Percentiles rank a stretch among this genome's conserved stretches.
These are phyloP conservation scores for Batkoa obscura DNA, from an alignment of 371 early-diverging fungal species.

Conservation along the genomic window DNA sequence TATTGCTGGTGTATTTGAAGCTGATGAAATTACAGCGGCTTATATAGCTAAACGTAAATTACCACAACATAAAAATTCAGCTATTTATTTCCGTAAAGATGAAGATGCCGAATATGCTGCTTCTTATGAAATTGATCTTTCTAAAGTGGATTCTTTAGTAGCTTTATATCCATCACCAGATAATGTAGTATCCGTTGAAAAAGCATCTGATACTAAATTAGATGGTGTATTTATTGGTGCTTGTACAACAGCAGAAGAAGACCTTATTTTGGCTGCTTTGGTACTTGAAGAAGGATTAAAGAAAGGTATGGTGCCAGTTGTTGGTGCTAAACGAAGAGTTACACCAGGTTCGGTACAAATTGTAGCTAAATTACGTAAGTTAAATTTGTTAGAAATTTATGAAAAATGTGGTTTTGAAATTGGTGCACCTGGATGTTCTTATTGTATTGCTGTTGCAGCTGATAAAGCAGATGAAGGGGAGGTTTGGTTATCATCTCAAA, in stretches of 20 bases:
- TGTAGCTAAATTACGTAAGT: constrained; percentile 47
- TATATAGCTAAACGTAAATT: constrained; percentile 44
- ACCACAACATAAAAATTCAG: constrained; percentile 37
- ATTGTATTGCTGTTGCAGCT: constrained; percentile 61
- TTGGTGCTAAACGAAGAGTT: constrained; percentile 43
- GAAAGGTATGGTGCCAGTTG: constrained; percentile 31
- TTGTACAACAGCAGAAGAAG: constrained; percentile 64
- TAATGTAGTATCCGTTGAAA: constrained; percentile 41
- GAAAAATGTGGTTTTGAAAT: constrained; percentile 49
- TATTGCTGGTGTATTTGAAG: constrained; percentile 57
- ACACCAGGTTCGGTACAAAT: constrained; percentile 61
- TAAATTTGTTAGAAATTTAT: constrained; percentile 49
- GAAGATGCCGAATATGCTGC: constrained; percentile 49
- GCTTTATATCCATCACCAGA: constrained; percentile 58
- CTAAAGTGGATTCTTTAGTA: constrained; percentile 40
- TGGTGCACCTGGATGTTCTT: constrained; percentile 66
- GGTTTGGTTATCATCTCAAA: constrained; percentile 58
- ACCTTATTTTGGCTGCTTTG: constrained; percentile 48
- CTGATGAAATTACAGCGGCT: constrained; percentile 47
- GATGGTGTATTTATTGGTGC: constrained; percentile 65
- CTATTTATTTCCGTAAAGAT: constrained; percentile 52
- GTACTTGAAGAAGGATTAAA: constrained; percentile 51
- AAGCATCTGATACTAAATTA: constrained; percentile 33
- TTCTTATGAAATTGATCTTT: constrained; percentile 43
- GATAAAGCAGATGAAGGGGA: constrained; percentile 58